These are phyloP conservation scores for Periconia sp. DNA, from an alignment of 2,329 filamentous ascomycete species.

Conservation along the genomic window DNA sequence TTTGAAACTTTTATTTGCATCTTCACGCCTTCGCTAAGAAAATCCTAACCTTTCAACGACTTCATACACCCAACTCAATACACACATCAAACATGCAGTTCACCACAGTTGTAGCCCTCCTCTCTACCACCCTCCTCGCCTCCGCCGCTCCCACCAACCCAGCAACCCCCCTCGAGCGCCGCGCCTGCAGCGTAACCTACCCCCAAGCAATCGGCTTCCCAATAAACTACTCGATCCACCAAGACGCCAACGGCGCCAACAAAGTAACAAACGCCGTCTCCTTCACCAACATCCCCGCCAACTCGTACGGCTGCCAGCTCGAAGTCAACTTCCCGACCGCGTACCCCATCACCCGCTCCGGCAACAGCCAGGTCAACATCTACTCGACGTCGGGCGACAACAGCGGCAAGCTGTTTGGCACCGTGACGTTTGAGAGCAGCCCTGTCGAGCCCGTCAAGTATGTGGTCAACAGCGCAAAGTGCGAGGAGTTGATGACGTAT, in stretches of 20 bases:
- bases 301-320: conserved; percentile 32
- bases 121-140: conserved; percentile 19
- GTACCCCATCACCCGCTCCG: conserved; percentile 21
- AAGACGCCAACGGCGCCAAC: conserved; percentile 23
- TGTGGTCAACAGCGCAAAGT: conserved; percentile 23
- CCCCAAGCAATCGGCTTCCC: conserved; percentile 24
- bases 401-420: conserved; percentile 20
- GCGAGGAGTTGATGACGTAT: conserved; percentile 17
- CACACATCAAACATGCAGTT: conserved; percentile 24
- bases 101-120: conserved; percentile 17
- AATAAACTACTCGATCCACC: conserved; percentile 23
- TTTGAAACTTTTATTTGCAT: conserved; percentile 3
- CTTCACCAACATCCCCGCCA: conserved; percentile 26
- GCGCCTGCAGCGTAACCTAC: conserved; percentile 24
- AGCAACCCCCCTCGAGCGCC: conserved; percentile 15
- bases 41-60: neutral
- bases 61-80: conserved; percentile 1
- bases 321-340: conserved; percentile 31
- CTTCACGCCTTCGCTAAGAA: neutral
- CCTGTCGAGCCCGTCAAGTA: conserved; percentile 21
- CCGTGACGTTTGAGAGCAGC: conserved; percentile 19
- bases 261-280: conserved; percentile 16
- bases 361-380: conserved; percentile 24
- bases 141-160: conserved; percentile 15
- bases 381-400: conserved; percentile 13